phyloP scores from a whole-genome alignment of 257 asterid species.

The Verbena officinalis region DNA sequence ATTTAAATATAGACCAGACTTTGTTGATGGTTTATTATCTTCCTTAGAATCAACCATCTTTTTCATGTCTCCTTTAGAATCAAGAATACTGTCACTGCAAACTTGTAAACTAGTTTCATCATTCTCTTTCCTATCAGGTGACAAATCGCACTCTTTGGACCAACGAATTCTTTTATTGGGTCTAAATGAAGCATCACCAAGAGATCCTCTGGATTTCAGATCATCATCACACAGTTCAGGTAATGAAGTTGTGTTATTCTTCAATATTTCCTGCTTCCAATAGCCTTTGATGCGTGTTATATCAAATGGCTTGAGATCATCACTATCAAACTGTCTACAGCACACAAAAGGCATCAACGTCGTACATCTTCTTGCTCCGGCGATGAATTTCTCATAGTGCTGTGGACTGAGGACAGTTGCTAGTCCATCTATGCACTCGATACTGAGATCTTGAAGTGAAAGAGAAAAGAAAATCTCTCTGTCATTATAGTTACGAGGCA shows the following conservation, averaged over 20 bases:
- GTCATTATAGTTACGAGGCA: conserved; percentile 79
- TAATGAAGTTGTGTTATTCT: conserved; percentile 31
- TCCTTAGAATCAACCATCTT: conserved; percentile 20
- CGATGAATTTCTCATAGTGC: conserved; percentile 59
- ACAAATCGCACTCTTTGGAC: conserved; percentile 45
- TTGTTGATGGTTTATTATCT: conserved; percentile 19
- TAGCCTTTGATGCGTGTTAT: conserved; percentile 69
- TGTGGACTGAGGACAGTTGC: conserved; percentile 89
- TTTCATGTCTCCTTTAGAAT: conserved; percentile 18
- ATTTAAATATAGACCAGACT: conserved; percentile 31
- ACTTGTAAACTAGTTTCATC: conserved; percentile 30
- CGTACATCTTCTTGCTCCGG: conserved; percentile 38
- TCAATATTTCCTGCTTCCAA: conserved; percentile 70
- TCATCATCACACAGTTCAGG: conserved; percentile 31
- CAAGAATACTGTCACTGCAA: conserved; percentile 1
- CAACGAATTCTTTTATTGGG: conserved; percentile 65
- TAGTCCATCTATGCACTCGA: conserved; percentile 91
- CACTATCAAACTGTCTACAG: conserved; percentile 68
- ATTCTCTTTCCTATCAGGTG: conserved; percentile 28
- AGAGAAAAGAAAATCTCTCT: conserved; percentile 94
- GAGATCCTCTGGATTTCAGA: conserved; percentile 32
- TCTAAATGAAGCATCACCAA: conserved; percentile 40
- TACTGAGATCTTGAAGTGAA: conserved; percentile 90
- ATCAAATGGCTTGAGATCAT: conserved; percentile 65
- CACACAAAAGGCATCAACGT: conserved; percentile 71